Base-by-base conservation (phyloP, 768 basidiomycete genomes). In the Stropharia rugosoannulata region DNA sequence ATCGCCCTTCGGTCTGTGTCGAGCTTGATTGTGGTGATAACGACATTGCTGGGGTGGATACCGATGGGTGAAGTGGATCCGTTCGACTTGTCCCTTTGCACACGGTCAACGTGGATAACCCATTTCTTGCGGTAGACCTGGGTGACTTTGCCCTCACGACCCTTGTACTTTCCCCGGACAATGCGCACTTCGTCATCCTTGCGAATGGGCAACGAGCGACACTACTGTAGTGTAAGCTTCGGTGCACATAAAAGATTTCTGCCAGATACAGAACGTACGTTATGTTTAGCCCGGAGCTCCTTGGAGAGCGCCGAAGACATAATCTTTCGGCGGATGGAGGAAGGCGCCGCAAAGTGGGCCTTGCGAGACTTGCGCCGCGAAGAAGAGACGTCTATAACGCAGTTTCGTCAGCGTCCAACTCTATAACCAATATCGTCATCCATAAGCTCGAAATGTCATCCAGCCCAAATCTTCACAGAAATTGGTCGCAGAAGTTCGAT, bases 71-170 rank as follows among this genome's bases (percentile, higher is more conserved):
- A 85, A 53, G 94, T 86, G 57, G 95, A 89, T 62, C 97, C 96
- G 70, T 96, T 97, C 62, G 93, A 93, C 77, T 98, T 98, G 81
- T 99, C 96, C 63, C 94, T 86, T 74, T 90, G 88, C 54, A 99
- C 94, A 70, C 96, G 93, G 76, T 99, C 96, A 70, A 99, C 91
- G 77, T 98, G 89, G 74, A 99, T 90, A 53, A 98, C 93, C 91
- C 93, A 98, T 75, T 96, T 95, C 87, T 96, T 96, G 73, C 95
- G 90, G 84, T 95, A 96, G 62, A 98, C 95, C 76, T 95, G 89
- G 57, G 92, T 93, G 60, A 99, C 87, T 80, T 98, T 98, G 68
- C 96, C 96, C 82, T 99, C 96, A 70, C 95, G 86, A 49, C 97
- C 96, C 83, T 97, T 97, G 85, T 97, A 95, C 75, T 96, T 95